Evolutionary conservation across 352 stramenopile species (phyloP), one percentile per base, ranked within the genome.

Genomic region (Phytophthora melonis): DNA sequence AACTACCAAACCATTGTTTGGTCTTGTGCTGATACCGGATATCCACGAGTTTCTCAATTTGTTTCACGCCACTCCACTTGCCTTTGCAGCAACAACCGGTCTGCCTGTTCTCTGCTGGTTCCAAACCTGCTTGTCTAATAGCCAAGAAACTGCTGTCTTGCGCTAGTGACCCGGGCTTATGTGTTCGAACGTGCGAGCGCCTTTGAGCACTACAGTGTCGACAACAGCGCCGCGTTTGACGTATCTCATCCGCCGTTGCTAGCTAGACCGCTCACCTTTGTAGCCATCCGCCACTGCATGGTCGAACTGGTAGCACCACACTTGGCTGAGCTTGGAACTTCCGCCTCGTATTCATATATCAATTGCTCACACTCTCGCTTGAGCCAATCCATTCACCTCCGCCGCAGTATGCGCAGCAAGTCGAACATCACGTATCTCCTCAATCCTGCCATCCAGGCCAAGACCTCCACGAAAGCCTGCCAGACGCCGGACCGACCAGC

Each of bases 401-500:
- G 25, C 45, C 21, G 32, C 30, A 58, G 11, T 14, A 85, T 85
- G 75, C 66, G 75, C 66, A 70, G 45, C 68, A 86, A 83, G 63
- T 70, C 76, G 23, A 77, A 79, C 68, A 86, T 86, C 64, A 78
- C 79, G 10, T 83, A 77, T 75, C 63, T 82, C 58, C 76, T 86
- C 69, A 86, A 86, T 52, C 76, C 76, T 5, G 69, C 58, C 9
- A 66, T 69, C 16, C 65, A 58, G 30, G 21, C 58, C 45, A 66
- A 69, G 54, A n/a, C 36, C 36, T 63, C 41, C 21, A 52, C 59
- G 34, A 68, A 65, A 54, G 55, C 32, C 47, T 68, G 18, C 47
- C 52, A 65, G 54, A 73, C 54, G 11, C 41, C 66, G 21, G 63
- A 67, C 61, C 57, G 49, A 49, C 58, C 56, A 14, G 60, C 2